Base-by-base conservation (phyloP, 2,329 filamentous ascomycete species). In the Stachybotrys echinatus region DNA sequence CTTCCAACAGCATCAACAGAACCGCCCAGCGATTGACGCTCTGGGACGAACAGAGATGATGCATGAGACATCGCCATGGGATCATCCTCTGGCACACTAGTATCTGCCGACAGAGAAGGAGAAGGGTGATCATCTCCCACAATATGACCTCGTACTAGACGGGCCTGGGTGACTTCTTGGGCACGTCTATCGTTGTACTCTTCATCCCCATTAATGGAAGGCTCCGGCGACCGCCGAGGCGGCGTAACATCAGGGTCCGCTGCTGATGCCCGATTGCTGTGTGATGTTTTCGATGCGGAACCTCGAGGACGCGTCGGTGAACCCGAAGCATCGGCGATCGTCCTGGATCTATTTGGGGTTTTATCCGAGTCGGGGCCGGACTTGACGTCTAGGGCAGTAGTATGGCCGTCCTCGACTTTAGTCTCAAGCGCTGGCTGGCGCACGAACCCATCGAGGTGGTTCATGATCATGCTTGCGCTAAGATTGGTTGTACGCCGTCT, bases 111-210 rank as follows among this genome's bases (percentile, higher is more conserved):
- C 19, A 86, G 92, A 54, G 80, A 76, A 17, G 90, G 87, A 1
- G 91, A 95, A 2, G 88, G 87, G 62, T 91, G 92, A 64, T 96
- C 88, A 64, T 96, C 94, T 55, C 95, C 89, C 12, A 99, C 94
- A 57, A 99, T 87, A 65, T 97, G 94, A 14, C 94, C 94, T 59
- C 96, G 91, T 8, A 97, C 83, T 42, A 99, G 77, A 48, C 94
- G 86, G 10, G 90, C 92, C 51, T 92, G 92, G 40, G 92, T 95
- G 45, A 99, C 92, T 65, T 97, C 92, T 39, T 86, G 81, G 18
- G 89, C 90, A 51, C 89, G 86, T 65, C 89, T 81, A 60, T 96
- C 90, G 49, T 86, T 88, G 60, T 88, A 91, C 52, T 84, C 73
- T 23, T 70, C 65, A 70, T 60, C 57, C n/a, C 58, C 71, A 44